Evolutionary conservation across 805 yeast genomes (phyloP).

Genomic region (Candida glaebosa): DNA sequence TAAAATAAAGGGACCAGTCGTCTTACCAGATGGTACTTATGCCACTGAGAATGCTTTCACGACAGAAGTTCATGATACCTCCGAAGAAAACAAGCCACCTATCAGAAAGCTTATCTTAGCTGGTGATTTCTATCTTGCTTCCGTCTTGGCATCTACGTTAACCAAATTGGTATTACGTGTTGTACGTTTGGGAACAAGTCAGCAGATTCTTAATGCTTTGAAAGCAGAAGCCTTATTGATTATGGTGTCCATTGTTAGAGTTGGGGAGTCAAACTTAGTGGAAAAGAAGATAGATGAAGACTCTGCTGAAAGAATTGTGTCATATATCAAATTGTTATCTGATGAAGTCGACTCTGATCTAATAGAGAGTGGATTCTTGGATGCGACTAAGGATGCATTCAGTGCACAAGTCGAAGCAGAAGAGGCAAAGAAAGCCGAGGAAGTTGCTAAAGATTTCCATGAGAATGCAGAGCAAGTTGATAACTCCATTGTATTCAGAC

Average conservation of each 20-base stretch:
- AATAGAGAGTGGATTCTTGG: constrained; percentile 71
- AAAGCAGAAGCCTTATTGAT: constrained; percentile 93
- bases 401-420: constrained; percentile 61
- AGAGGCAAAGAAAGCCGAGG: constrained; percentile 54
- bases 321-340: constrained; percentile 78
- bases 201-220: constrained; percentile 69
- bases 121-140: constrained; percentile 89
- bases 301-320: constrained; percentile 87
- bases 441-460: constrained; percentile 53
- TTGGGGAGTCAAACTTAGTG: constrained; percentile 70
- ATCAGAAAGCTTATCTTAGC: constrained; percentile 75
- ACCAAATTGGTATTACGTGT: constrained; percentile 83
- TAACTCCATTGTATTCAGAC: constrained; percentile 75
- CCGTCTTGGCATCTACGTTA: constrained; percentile 82
- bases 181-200: constrained; percentile 51
- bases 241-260: constrained; percentile 87
- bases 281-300: constrained; percentile 89
- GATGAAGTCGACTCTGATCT: constrained; percentile 54
- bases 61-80: constrained; percentile 31
- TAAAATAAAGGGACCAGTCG: constrained; percentile 62
- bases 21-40: constrained; percentile 98
- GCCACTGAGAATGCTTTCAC: constrained; percentile 89
- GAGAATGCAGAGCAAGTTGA: constrained; percentile 74
- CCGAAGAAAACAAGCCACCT: constrained; percentile 57
- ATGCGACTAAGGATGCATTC: constrained; percentile 85